A percentile compares a stretch with the other conserved stretches of the same genome.
Conservation (phyloP, 164 flowering plant genomes). For the Liquidambar formosana region DNA sequence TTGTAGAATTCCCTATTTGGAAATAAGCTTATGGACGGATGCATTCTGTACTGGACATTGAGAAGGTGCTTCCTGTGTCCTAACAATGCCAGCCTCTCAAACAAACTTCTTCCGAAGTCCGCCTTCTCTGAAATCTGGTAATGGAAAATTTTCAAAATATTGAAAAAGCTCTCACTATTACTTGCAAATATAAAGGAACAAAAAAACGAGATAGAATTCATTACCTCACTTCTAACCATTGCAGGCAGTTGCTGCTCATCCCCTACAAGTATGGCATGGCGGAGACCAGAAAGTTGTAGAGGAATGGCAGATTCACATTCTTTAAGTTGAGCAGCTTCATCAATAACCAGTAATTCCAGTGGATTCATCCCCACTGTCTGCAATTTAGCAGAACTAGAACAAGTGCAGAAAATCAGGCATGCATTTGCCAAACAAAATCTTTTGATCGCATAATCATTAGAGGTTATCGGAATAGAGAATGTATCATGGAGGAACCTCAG, state of each 20-base stretch:
- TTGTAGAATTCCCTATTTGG: conserved; percentile 47
- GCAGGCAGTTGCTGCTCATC: conserved; percentile 50
- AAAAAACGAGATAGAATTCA: too few relatives aligned
- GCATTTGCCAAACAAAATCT: conserved; percentile 27
- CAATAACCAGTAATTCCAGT: conserved; percentile 31
- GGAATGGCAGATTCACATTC: conserved; percentile 47
- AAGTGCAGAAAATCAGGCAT: conserved; percentile 38
- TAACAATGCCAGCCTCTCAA: conserved; percentile 37
- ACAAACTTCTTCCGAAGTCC: conserved; percentile 56
- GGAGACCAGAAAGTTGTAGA: conserved; percentile 30
- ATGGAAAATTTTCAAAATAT: too few relatives aligned
- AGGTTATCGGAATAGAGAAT: conserved; percentile 9
- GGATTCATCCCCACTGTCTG: conserved; percentile 1
- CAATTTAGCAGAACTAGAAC: conserved; percentile 30
- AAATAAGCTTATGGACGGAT: conserved; percentile 54
- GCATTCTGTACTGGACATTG: conserved; percentile 56
- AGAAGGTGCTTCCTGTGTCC: conserved; percentile 42
- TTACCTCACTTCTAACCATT: conserved; percentile 39
- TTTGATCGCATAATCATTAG: not conserved
- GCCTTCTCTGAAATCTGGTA: conserved; percentile 36
- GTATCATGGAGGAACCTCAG: conserved; percentile 13
- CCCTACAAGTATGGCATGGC: conserved; percentile 38
- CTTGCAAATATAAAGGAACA: not conserved
- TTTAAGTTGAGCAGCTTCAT: conserved; percentile 54
- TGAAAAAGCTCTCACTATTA: too few relatives aligned